Conservation (phyloP, 140 eudicot genomes). For the Ambrosia hybrid region DNA sequence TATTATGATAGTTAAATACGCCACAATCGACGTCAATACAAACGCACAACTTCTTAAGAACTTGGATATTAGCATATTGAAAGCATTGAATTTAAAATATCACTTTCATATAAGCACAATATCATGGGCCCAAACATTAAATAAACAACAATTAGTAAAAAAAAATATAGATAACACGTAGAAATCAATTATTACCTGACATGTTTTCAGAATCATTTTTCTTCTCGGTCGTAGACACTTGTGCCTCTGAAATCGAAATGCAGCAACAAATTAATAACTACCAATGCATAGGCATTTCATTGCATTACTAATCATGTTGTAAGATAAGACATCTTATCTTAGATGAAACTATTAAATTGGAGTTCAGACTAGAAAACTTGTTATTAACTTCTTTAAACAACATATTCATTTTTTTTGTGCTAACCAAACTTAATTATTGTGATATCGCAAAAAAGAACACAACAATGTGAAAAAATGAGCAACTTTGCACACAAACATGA, state of each 20-base stretch:
- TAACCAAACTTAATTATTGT: neutral
- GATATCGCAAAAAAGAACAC: neutral
- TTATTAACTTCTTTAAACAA: neutral
- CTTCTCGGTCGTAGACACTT: conserved; percentile 31
- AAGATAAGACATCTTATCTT: no score
- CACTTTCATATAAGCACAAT: no score
- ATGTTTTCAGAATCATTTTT: conserved; percentile 20
- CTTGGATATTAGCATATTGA: neutral
- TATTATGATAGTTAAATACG: neutral
- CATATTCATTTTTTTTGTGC: neutral
- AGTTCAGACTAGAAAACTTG: no score
- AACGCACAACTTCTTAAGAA: no score
- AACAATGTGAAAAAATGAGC: no score
- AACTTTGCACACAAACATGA: no score
- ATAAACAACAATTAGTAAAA: neutral
- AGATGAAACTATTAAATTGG: no score
- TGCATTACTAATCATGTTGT: no score
- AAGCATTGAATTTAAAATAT: neutral
- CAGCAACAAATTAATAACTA: conserved; percentile 22
- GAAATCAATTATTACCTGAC: conserved; percentile 29
- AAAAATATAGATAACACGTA: neutral
- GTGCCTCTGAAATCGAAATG: conserved; percentile 22
- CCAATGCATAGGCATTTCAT: no score
- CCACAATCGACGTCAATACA: neutral
- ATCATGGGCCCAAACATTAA: no score